Evolutionary conservation across 148 eudicot species (phyloP).

Genomic region (Rhododendron simsii): DNA sequence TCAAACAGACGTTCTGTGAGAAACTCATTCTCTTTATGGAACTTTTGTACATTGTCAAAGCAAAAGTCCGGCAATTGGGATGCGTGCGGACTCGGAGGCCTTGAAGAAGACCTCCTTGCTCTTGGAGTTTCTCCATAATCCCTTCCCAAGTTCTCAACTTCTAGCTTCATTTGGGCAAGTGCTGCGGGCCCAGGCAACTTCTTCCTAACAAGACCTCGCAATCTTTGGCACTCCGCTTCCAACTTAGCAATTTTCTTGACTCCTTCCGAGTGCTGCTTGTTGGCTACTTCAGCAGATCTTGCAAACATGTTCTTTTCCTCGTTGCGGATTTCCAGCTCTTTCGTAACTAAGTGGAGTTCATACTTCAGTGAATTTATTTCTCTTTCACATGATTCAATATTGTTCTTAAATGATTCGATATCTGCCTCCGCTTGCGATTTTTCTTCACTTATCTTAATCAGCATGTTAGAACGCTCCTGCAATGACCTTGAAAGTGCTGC

Average conservation of each 20-base stretch:
- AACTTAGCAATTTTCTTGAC: slow-evolving; percentile 87
- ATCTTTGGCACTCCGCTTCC: slow-evolving; percentile 95
- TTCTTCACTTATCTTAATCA: slow-evolving; percentile 73
- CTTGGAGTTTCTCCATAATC: slow-evolving; percentile 68
- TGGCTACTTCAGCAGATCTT: slow-evolving; percentile 84
- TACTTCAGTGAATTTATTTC: slow-evolving; percentile 92
- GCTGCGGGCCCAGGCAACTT: slow-evolving; percentile 99
- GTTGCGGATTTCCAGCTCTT: slow-evolving; percentile 89
- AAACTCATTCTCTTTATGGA: slow-evolving; percentile 74
- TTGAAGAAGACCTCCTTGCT: slow-evolving; percentile 63
- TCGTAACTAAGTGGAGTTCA: slow-evolving; percentile 71
- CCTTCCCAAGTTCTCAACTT: slow-evolving; percentile 85
- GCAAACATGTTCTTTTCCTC: slow-evolving; percentile 97
- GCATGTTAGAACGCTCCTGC: slow-evolving; percentile 90
- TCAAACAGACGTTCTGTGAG: slow-evolving; percentile 76
- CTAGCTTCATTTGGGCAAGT: slow-evolving; percentile 94
- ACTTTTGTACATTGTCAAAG: slow-evolving; percentile 53
- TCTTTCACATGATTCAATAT: slow-evolving; percentile 74
- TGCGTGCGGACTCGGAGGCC: slow-evolving; percentile 64
- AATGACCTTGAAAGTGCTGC: slow-evolving; percentile 82
- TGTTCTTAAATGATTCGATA: slow-evolving; percentile 66
- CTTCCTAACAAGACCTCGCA: slow-evolving; percentile 92
- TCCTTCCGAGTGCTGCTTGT: slow-evolving; percentile 87
- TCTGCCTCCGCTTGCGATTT: slow-evolving; percentile 86
- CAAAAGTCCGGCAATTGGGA: slow-evolving; percentile 65